Evolutionary conservation across 352 stramenopile genomes (phyloP), one percentile per base, ranked within the genome.

Genomic region (Plasmopara muralis): DNA sequence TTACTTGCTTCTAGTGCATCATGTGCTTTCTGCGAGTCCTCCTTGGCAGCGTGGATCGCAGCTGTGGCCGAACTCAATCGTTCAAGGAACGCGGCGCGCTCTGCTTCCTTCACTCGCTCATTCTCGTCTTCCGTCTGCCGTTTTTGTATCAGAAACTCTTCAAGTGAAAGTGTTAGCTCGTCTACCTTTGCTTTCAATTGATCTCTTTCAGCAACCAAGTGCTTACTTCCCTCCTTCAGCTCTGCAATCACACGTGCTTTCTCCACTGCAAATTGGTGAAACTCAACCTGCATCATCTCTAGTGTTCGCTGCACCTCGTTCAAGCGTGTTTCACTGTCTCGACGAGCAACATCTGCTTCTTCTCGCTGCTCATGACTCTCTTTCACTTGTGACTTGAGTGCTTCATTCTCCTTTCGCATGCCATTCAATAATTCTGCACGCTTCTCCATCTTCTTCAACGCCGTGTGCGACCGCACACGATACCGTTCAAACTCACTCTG

Each of bases 381-480:
- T n/a, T 29, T 37, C 5, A 70, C 30, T 50, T 70, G 46, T 5
- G 54, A 47, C 29, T 65, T 44, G 33, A 89, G 48, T 28, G 35
- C 40, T 28, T 86, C 77, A 16, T 88, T 89, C 47, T 87, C 81
- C 31, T 82, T 87, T 13, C 70, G 73, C 81, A 89, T 92, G 10
- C 69, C 68, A 43, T 92, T 92, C 28, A 92, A 63, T 14, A 92
- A 50, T 50, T 89, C 78, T 9, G 79, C 72, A 25, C 82, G 73
- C 50, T 86, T 89, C 55, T 93, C 82, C 34, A 89, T 70, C 53
- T 90, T 90, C 57, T 89, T 90, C 4, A 93, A 48, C 2, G 82
- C 82, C 1, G 82, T 69, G 42, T 86, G 79, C 8, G 77, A 87
- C 12, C 74, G 65, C 33, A 66, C 59, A 41, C 80, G 75, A 37